Percentiles rank a stretch among this genome's conserved stretches.
Evolutionary conservation across 1,139 yeast genomes (phyloP).

Genomic region (Lodderomyces elongisporus): DNA sequence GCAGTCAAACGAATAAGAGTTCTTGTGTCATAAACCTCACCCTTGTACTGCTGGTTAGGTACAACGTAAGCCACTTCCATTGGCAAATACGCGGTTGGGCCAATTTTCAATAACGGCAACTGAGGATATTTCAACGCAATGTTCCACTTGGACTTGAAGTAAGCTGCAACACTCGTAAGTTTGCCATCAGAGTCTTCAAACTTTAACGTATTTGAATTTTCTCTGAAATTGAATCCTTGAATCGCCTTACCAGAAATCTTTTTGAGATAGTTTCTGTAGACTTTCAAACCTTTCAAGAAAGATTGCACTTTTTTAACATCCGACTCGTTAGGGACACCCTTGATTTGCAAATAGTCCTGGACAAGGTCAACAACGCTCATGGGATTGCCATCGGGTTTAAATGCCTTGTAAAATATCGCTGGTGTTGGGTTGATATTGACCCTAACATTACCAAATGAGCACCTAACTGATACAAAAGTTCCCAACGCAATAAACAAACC

Average conservation of each 20-base stretch:
- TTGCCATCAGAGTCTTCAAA: constrained; percentile 10
- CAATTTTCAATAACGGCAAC: constrained; percentile 12
- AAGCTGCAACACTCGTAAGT: constrained; percentile 7
- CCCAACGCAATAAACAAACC: constrained; percentile 11
- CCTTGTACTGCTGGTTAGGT: constrained; percentile 12
- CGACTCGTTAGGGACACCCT: constrained; percentile 4
- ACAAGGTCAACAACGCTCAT: constrained; percentile 13
- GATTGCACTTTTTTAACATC: constrained; percentile 9
- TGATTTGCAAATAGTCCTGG: constrained; percentile 8
- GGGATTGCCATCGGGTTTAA: constrained; percentile 10
- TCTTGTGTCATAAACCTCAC: constrained; percentile 12
- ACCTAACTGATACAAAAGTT: constrained; percentile 12
- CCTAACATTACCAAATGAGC: constrained; percentile 10
- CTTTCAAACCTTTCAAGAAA: constrained; percentile 12
- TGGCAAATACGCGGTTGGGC: constrained; percentile 11
- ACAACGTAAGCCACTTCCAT: constrained; percentile 12
- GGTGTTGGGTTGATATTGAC: constrained; percentile 12
- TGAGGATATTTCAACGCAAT: constrained; percentile 9
- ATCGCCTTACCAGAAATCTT: constrained; percentile 8
- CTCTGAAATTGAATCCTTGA: constrained; percentile 10
- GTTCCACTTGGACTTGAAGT: constrained; percentile 10
- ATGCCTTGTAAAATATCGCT: constrained; percentile 12
- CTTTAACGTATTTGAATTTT: constrained; percentile 9
- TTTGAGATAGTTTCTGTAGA: constrained; percentile 10
- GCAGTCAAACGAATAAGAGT: constrained; percentile 10